Conservation (phyloP, 1,284 basidiomycete genomes). For the Trichosporon ovoides region DNA sequence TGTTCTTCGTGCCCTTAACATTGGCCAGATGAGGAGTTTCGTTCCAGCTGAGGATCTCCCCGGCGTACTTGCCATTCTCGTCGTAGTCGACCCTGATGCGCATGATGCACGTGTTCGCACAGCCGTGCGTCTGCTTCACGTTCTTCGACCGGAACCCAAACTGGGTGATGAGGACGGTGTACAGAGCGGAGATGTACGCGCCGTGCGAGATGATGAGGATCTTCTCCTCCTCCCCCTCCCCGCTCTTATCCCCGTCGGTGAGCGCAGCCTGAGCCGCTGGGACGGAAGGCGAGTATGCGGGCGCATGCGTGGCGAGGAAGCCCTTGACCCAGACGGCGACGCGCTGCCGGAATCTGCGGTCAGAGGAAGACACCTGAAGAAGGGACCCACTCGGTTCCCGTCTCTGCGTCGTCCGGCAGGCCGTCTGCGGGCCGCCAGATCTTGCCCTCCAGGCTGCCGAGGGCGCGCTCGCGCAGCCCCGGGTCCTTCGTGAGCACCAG, state of each 20-base stretch:
- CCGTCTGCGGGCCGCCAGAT: constrained; percentile 22
- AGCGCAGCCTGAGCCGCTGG: background rate
- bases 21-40: constrained; percentile 27
- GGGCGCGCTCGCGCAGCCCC: constrained; percentile 30
- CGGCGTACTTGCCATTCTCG: constrained; percentile 15
- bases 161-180: constrained; percentile 21
- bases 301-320: constrained; percentile 19
- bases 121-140: constrained; percentile 22
- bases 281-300: background rate
- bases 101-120: constrained; percentile 36
- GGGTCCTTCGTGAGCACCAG: constrained; percentile 20
- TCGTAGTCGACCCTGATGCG: constrained; percentile 20
- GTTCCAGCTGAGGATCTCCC: constrained; percentile 26
- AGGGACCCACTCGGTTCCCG: constrained; percentile 22
- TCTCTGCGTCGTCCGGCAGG: constrained; percentile 32
- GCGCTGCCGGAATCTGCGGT: constrained; percentile 18
- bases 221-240: background rate
- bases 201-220: constrained; percentile 42
- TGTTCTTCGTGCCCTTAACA: background rate
- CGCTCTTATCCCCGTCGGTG: background rate
- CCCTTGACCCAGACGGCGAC: constrained; percentile 19
- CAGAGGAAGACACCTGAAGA: background rate
- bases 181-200: constrained; percentile 35
- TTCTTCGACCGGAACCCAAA: constrained; percentile 11
- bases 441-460: constrained; percentile 37